phyloP scores from a whole-genome alignment of 129 eudicot genomes.

The Flaveria linearis region DNA sequence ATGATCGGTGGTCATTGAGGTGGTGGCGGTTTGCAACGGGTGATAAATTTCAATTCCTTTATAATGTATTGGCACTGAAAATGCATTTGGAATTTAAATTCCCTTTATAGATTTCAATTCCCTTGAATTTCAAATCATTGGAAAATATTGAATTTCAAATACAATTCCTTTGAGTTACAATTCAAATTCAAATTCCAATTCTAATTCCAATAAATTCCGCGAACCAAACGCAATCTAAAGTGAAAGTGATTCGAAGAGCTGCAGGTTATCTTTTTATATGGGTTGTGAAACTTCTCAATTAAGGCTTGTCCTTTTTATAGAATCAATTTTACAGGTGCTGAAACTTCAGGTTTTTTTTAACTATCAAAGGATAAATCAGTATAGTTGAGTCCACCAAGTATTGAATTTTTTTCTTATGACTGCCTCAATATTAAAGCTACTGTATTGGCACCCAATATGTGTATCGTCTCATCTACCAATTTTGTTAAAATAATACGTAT shows the following conservation, averaged over 20 bases:
- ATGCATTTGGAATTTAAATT: too few species aligned
- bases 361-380: background rate
- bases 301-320: constrained; percentile 84
- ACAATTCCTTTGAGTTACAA: too few species aligned
- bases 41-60: too few species aligned
- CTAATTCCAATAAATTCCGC: too few species aligned
- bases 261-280: constrained; percentile 93
- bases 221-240: too few species aligned
- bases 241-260: constrained; percentile 78
- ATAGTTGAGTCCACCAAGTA: background rate
- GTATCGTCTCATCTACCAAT: background rate
- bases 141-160: too few species aligned
- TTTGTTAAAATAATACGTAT: background rate
- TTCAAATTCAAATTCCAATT: too few species aligned
- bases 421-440: background rate
- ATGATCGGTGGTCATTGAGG: too few species aligned
- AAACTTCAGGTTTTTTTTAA: background rate
- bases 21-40: too few species aligned
- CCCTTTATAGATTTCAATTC: too few species aligned
- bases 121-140: too few species aligned
- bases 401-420: background rate
- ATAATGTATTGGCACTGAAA: too few species aligned
- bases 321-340: constrained; percentile 64
- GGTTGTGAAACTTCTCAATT: constrained; percentile 78
- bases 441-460: background rate